Percentiles rank a stretch among this genome's conserved stretches.
Conservation (phyloP, 108 stramenopile species). For the Nitzschia sp. region DNA sequence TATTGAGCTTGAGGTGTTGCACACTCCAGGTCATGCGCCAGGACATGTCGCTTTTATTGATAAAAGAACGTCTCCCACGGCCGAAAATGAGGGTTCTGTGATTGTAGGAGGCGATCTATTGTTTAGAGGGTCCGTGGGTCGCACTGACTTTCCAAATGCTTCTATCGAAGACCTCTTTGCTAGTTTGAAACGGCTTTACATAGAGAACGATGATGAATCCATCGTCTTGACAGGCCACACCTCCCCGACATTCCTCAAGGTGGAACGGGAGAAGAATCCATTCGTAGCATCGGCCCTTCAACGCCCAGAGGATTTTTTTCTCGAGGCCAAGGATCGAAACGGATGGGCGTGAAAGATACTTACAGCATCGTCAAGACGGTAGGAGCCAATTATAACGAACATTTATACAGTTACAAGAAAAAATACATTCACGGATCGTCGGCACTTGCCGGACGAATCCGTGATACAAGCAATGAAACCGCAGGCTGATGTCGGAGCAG, state of each 20-base stretch:
- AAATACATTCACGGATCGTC: neutral
- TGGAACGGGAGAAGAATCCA: constrained; percentile 25
- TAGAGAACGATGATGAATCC: constrained; percentile 27
- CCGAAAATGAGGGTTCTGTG: constrained; percentile 20
- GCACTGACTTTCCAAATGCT: constrained; percentile 40
- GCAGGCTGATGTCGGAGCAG: constrained; percentile 47
- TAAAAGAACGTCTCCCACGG: neutral
- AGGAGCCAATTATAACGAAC: neutral
- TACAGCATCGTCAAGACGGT: neutral
- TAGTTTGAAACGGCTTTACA: constrained; percentile 29
- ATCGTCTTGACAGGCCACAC: constrained; percentile 43
- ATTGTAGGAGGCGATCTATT: constrained; percentile 37
- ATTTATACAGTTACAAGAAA: neutral
- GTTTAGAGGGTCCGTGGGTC: constrained; percentile 43
- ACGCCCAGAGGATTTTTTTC: constrained; percentile 28
- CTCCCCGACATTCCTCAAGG: constrained; percentile 29
- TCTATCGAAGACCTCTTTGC: constrained; percentile 32
- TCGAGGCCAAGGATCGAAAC: constrained; percentile 24
- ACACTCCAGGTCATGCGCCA: constrained; percentile 43
- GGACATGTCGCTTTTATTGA: constrained; percentile 40
- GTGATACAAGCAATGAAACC: constrained; percentile 45
- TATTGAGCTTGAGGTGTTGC: constrained; percentile 28
- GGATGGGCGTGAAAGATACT: constrained; percentile 15
- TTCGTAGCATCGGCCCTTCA: constrained; percentile 28
- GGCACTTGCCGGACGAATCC: constrained; percentile 21